phyloP scores from a whole-genome alignment of 202 grass and related monocot species.

The Schoenoplectus triqueter region DNA sequence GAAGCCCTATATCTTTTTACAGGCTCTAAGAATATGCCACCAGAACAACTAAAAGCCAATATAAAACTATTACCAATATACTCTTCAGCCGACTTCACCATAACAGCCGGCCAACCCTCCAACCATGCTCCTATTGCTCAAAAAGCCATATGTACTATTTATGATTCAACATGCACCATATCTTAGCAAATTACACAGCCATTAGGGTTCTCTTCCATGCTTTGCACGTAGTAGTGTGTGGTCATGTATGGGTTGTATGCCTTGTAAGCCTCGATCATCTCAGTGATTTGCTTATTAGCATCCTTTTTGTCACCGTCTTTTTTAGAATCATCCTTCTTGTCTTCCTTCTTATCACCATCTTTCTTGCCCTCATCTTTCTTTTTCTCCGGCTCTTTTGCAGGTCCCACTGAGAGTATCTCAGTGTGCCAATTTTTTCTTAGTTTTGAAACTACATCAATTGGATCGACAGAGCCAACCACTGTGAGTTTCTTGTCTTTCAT shows the following conservation, averaged over 20 bases:
- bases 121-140: not conserved
- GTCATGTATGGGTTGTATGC: constrained; percentile 47
- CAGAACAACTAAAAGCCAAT: constrained; percentile 17
- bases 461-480: constrained; percentile 75
- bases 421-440: constrained; percentile 67
- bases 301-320: constrained; percentile 48
- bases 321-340: not conserved
- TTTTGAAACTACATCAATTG: constrained; percentile 66
- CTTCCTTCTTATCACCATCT: not conserved
- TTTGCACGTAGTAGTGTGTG: constrained; percentile 61
- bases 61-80: not conserved
- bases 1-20: constrained; percentile 24
- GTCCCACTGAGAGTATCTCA: constrained; percentile 59
- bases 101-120: no score
- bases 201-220: constrained; percentile 83
- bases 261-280: constrained; percentile 61
- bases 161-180: not conserved
- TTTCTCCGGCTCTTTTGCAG: constrained; percentile 78
- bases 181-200: constrained; percentile 67
- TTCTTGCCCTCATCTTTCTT: constrained; percentile 51
- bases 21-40: constrained; percentile 8
- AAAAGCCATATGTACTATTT: not conserved
- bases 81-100: not conserved
- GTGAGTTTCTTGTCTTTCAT: constrained; percentile 85
- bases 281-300: constrained; percentile 42